Percentiles rank a stretch among this genome's conserved stretches.
Evolutionary conservation across 2,329 filamentous ascomycete species (phyloP).

Genomic region (Diaporthe vexans): DNA sequence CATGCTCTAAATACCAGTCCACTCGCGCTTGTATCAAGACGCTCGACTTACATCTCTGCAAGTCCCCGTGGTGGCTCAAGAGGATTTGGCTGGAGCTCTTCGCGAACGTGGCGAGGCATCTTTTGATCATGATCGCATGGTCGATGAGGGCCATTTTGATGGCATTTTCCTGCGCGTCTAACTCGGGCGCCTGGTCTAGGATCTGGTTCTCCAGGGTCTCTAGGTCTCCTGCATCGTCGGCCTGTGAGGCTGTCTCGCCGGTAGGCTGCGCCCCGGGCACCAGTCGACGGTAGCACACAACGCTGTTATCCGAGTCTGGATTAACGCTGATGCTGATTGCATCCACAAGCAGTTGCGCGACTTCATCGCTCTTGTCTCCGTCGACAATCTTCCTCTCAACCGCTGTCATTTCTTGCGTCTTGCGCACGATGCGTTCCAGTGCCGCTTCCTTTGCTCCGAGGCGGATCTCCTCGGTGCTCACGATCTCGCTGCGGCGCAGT

Average conservation of each 20-base stretch:
- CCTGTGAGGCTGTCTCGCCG: constrained; percentile 57
- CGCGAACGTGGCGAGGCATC: constrained; percentile 79
- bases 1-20: background rate
- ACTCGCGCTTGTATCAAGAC: background rate
- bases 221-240: constrained; percentile 56
- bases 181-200: constrained; percentile 61
- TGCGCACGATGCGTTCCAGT: constrained; percentile 89
- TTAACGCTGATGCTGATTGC: constrained; percentile 84
- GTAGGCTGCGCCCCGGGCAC: constrained; percentile 64
- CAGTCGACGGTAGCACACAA: constrained; percentile 82
- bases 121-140: constrained; percentile 88
- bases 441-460: constrained; percentile 87
- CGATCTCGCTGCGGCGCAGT: constrained; percentile 86
- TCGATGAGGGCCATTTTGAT: constrained; percentile 89
- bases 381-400: constrained; percentile 82
- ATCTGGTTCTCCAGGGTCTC: constrained; percentile 59
- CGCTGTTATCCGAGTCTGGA: constrained; percentile 79
- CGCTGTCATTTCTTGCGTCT: constrained; percentile 85
- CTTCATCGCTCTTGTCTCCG: constrained; percentile 74
- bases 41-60: constrained; percentile 72
- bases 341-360: constrained; percentile 78
- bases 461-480: constrained; percentile 74
- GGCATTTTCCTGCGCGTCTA: constrained; percentile 78
- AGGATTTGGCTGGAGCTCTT: constrained; percentile 73
- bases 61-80: constrained; percentile 68